A percentile compares a stretch with the other conserved stretches of the same genome.
phyloP scores from a whole-genome alignment of 345 rosid genomes.

The Dimocarpus longan region DNA sequence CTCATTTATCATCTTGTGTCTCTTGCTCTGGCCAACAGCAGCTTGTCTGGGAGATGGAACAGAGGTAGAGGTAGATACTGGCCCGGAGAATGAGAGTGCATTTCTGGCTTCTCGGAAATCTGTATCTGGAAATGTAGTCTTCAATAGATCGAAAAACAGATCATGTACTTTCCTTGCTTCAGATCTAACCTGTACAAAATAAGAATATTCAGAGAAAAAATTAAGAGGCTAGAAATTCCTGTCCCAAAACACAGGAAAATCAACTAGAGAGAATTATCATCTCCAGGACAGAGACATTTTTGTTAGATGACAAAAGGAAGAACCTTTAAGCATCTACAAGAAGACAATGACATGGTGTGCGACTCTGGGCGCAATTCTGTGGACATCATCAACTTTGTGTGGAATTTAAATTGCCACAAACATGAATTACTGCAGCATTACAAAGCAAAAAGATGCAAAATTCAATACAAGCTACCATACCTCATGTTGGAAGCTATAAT shows the following conservation, averaged over 20 bases:
- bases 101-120: conserved; percentile 84
- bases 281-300: background rate
- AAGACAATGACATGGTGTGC: background rate
- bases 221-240: background rate
- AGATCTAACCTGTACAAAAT: conserved; percentile 69
- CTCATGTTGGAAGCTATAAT: conserved; percentile 89
- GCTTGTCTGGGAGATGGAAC: conserved; percentile 57
- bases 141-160: conserved; percentile 93
- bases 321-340: background rate
- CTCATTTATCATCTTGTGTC: conserved; percentile 55
- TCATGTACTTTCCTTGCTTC: conserved; percentile 98
- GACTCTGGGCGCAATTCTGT: background rate
- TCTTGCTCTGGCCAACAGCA: conserved; percentile 62
- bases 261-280: background rate
- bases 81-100: conserved; percentile 67
- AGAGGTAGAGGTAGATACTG: conserved; percentile 49
- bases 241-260: background rate
- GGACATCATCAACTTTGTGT: background rate
- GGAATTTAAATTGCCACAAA: conserved; percentile 7
- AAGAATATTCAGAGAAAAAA: conserved; percentile 21
- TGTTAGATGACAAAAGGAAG: background rate
- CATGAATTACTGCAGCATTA: background rate
- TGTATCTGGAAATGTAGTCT: conserved; percentile 86
- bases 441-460: background rate
- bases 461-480: conserved; percentile 40